Conservation (phyloP, 768 basidiomycete species). For the Austroboletus festivus region DNA sequence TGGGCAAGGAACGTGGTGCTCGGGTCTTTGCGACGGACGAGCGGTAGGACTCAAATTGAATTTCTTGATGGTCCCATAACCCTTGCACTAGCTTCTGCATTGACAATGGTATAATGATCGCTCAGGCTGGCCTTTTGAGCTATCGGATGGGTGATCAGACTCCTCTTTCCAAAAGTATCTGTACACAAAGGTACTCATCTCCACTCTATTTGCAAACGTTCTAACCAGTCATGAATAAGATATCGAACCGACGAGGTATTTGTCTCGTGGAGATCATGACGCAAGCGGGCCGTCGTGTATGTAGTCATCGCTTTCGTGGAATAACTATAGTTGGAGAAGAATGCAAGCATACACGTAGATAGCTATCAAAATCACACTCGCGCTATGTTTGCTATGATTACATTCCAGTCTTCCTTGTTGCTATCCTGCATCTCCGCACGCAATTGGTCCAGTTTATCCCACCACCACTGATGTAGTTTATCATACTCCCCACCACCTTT, state of each 20-base stretch:
- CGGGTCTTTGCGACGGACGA: slow-evolving; percentile 95
- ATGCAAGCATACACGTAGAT: too few species aligned
- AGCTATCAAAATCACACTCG: slow-evolving; percentile 5
- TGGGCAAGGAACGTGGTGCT: slow-evolving; percentile 88
- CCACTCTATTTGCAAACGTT: neutral
- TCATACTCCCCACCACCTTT: slow-evolving; percentile 48
- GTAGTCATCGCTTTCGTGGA: too few species aligned
- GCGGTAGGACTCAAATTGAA: slow-evolving; percentile 47
- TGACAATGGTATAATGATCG: slow-evolving; percentile 99
- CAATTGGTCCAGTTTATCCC: slow-evolving; percentile 55
- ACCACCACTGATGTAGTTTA: slow-evolving; percentile 73
- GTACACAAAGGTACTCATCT: slow-evolving; percentile 74
- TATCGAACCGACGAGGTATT: slow-evolving; percentile 94
- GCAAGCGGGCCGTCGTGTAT: neutral
- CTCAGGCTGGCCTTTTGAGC: slow-evolving; percentile 90
- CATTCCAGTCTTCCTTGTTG: slow-evolving; percentile 47
- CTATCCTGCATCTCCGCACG: slow-evolving; percentile 40
- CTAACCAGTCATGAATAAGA: slow-evolving; percentile 40
- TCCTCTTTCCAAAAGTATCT: slow-evolving; percentile 73
- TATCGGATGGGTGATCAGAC: slow-evolving; percentile 89
- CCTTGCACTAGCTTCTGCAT: slow-evolving; percentile 83
- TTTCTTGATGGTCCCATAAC: neutral
- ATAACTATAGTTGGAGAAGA: too few species aligned
- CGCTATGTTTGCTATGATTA: slow-evolving; percentile 51
- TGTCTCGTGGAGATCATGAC: slow-evolving; percentile 72